phyloP scores from a whole-genome alignment of 1,284 basidiomycete genomes.

The Rhodotorula sp. region DNA sequence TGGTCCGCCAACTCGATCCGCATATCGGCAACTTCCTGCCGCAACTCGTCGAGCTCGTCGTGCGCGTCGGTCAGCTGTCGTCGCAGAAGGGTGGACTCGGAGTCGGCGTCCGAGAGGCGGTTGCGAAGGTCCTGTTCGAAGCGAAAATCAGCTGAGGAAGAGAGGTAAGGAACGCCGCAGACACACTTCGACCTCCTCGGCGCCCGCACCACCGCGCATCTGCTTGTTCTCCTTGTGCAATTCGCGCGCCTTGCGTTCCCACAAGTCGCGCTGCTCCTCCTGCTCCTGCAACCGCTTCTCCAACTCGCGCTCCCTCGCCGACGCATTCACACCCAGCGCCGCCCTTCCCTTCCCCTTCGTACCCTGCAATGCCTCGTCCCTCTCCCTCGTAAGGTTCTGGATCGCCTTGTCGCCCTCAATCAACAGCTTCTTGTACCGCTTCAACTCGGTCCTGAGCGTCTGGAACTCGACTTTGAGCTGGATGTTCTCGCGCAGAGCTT shows the following conservation, averaged over 20 bases:
- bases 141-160: no score
- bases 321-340: background rate
- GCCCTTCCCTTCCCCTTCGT: constrained; percentile 41
- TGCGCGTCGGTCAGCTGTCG: constrained; percentile 48
- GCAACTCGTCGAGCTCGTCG: constrained; percentile 52
- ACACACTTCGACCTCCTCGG: constrained; percentile 47
- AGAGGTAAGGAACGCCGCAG: no score
- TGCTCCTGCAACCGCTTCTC: constrained; percentile 22
- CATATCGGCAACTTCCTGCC: constrained; percentile 67
- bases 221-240: constrained; percentile 66
- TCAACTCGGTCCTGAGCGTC: constrained; percentile 84
- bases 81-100: constrained; percentile 30
- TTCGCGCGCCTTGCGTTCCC: constrained; percentile 49
- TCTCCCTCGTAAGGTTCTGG: constrained; percentile 62
- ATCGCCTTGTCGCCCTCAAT: constrained; percentile 77
- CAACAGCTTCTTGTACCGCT: constrained; percentile 84
- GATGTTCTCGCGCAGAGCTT: constrained; percentile 87
- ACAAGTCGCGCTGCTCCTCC: constrained; percentile 22
- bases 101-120: constrained; percentile 11
- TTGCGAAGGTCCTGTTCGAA: constrained; percentile 19
- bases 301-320: constrained; percentile 13
- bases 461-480: constrained; percentile 90
- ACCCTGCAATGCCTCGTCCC: constrained; percentile 45
- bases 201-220: constrained; percentile 54
- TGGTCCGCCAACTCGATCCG: constrained; percentile 35